phyloP scores from a whole-genome alignment of 805 yeast species.

The Candida easanensis region DNA sequence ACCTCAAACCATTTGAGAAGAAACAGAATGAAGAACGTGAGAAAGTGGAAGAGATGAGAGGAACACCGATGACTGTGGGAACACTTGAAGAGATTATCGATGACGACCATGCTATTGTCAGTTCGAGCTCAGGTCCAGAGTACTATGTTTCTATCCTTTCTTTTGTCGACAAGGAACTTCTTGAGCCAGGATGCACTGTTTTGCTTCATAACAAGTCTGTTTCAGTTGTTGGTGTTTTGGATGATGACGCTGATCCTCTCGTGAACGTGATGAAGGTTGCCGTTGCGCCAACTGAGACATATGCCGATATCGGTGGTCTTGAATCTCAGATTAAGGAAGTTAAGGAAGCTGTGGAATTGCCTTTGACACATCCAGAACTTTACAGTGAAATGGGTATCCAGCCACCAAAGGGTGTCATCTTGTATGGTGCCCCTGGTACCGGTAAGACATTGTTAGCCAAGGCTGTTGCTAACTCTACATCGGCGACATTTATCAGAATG shows the following conservation, averaged over 20 bases:
- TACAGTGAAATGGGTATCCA: slow-evolving; percentile 98
- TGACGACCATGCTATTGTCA: slow-evolving; percentile 98
- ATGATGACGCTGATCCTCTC: slow-evolving; percentile 97
- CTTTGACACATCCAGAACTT: slow-evolving; percentile 88
- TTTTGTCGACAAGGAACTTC: slow-evolving; percentile 91
- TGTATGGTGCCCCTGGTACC: slow-evolving; percentile 98
- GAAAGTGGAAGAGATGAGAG: slow-evolving; percentile 92
- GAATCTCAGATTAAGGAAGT: slow-evolving; percentile 96
- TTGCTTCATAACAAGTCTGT: slow-evolving; percentile 93
- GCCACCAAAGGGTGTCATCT: slow-evolving; percentile 96
- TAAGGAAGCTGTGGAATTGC: slow-evolving; percentile 75
- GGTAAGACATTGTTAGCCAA: slow-evolving; percentile 94
- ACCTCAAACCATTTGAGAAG: slow-evolving; percentile 93
- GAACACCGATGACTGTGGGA: slow-evolving; percentile 94
- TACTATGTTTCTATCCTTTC: slow-evolving; percentile 94
- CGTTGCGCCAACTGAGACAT: slow-evolving; percentile 94
- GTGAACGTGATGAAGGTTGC: slow-evolving; percentile 97
- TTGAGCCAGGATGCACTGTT: slow-evolving; percentile 97
- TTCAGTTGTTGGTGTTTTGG: slow-evolving; percentile 95
- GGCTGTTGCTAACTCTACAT: slow-evolving; percentile 97
- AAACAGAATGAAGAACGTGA: slow-evolving; percentile 95
- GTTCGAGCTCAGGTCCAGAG: slow-evolving; percentile 94
- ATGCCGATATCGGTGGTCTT: slow-evolving; percentile 96
- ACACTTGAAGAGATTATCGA: slow-evolving; percentile 96
- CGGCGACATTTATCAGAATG: slow-evolving; percentile 92